Conservation (phyloP, 176 grass and related monocot species). For the Poa pratensis region DNA sequence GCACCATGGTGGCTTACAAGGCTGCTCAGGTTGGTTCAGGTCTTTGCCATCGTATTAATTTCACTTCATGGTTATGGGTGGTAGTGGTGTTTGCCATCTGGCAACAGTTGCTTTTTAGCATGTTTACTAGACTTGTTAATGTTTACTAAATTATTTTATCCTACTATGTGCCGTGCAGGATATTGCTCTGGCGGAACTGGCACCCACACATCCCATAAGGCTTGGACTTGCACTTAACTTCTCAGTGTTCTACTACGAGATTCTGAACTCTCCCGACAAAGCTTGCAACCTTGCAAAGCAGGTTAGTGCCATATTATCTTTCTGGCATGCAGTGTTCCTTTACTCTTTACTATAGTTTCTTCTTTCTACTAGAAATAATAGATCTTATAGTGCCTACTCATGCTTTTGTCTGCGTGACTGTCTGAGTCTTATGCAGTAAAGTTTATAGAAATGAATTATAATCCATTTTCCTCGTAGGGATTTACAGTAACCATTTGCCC, state of each 20-base stretch:
- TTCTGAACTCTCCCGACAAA: conserved; percentile 85
- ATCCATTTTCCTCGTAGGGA: not conserved
- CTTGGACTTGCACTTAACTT: conserved; percentile 89
- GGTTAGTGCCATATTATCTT: conserved; percentile 47
- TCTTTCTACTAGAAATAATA: not conserved
- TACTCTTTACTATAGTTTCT: not conserved
- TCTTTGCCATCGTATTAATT: not conserved
- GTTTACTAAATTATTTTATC: conserved; percentile 8
- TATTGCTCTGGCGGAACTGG: conserved; percentile 75
- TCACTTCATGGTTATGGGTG: not conserved
- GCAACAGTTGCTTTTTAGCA: not conserved
- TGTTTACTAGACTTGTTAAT: not conserved
- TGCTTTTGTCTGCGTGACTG: not conserved
- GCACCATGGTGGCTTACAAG: conserved; percentile 80
- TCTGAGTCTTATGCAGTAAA: not conserved
- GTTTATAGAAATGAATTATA: not conserved
- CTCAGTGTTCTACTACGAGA: conserved; percentile 94
- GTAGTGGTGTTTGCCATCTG: not conserved
- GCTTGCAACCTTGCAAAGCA: conserved; percentile 90
- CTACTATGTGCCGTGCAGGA: conserved; percentile 52
- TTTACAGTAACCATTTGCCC: not conserved
- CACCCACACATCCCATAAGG: conserved; percentile 88
- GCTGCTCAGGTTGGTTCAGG: conserved; percentile 70
- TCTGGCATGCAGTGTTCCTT: not conserved
- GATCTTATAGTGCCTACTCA: not conserved